Conservation (phyloP, 2,329 filamentous ascomycete genomes). For the Fusarium denticulatum region DNA sequence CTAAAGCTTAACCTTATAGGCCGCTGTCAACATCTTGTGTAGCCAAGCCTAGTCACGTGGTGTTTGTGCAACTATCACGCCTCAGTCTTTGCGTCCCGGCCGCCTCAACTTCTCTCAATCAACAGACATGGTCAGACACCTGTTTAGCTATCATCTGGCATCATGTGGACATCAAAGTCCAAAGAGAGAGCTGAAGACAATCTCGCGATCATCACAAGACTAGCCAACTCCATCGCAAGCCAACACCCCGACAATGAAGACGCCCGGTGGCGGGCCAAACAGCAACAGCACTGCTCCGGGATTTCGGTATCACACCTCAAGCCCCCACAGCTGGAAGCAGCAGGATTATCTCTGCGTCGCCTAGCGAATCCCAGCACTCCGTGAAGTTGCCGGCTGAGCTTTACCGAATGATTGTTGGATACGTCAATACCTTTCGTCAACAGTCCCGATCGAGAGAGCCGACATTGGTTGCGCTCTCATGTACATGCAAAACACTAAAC, state of each 20-base stretch:
- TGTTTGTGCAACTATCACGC: not conserved
- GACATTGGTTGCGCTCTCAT: not conserved
- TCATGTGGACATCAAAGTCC: not conserved
- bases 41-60: not conserved
- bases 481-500: not conserved
- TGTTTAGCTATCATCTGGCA: not conserved
- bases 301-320: not conserved
- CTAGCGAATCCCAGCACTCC: rapidly evolving
- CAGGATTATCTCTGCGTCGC: rapidly evolving
- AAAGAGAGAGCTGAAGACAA: rapidly evolving
- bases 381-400: not conserved
- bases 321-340: rapidly evolving
- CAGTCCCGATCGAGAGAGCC: not conserved
- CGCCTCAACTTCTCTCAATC: not conserved
- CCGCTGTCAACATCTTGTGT: no score
- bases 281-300: not conserved
- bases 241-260: not conserved
- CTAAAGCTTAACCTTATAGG: no score
- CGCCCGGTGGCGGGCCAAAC: not conserved
- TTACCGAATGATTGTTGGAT: not conserved
- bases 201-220: not conserved
- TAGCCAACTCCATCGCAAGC: not conserved
- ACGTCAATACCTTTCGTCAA: not conserved
- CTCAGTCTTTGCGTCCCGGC: no score
- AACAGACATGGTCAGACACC: not conserved